phyloP scores from a whole-genome alignment of 371 early-diverging fungal species.

The Mucor mucedo region DNA sequence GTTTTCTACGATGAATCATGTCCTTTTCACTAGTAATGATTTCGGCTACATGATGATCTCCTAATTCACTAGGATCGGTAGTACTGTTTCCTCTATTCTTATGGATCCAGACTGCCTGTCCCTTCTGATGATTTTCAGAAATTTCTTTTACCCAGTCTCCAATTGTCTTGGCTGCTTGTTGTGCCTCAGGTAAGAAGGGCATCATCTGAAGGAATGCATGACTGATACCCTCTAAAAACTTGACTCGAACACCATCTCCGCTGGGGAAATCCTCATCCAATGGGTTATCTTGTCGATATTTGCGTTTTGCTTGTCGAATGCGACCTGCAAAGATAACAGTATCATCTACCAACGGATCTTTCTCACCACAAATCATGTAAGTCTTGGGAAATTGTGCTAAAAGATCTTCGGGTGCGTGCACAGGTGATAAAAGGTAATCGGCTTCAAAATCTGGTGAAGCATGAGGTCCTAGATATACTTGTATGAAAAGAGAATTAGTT shows the following conservation, averaged over 20 bases:
- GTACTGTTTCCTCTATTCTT: constrained; percentile 47
- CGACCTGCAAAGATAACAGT: constrained; percentile 91
- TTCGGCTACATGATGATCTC: constrained; percentile 38
- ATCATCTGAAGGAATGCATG: constrained; percentile 94
- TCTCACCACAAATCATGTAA: constrained; percentile 92
- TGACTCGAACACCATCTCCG: constrained; percentile 53
- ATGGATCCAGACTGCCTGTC: background rate
- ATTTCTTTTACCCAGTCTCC: constrained; percentile 72
- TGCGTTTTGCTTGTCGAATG: constrained; percentile 77
- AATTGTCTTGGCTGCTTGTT: constrained; percentile 66
- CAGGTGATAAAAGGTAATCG: constrained; percentile 87
- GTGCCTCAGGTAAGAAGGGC: constrained; percentile 84
- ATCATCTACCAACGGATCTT: constrained; percentile 96
- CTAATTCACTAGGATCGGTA: background rate
- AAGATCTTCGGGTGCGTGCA: constrained; percentile 87
- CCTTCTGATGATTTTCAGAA: constrained; percentile 8
- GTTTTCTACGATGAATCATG: constrained; percentile 50
- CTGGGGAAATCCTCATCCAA: constrained; percentile 24
- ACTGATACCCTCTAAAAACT: constrained; percentile 88
- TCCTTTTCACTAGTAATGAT: constrained; percentile 50
- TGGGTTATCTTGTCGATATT: constrained; percentile 29
- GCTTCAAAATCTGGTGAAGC: constrained; percentile 76
- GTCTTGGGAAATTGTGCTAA: constrained; percentile 90
- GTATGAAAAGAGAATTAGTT: background rate
- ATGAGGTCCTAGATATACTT: constrained; percentile 86